phyloP scores from a whole-genome alignment of 1,139 yeast genomes.

The Yamadazyma spencermartinsiae region DNA sequence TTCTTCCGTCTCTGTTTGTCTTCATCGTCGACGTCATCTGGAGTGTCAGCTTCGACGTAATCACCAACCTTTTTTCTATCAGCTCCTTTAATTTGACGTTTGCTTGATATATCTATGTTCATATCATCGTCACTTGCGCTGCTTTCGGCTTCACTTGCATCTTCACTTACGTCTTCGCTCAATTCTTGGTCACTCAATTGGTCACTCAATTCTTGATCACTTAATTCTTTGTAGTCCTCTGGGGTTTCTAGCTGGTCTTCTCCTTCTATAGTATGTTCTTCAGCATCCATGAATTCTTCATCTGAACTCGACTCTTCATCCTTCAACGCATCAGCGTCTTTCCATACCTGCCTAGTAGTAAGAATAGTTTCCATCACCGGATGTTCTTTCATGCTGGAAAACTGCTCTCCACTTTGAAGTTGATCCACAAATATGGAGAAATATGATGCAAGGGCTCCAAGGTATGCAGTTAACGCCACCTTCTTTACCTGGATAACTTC shows the following conservation, averaged over 20 bases:
- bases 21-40: conserved; percentile 75
- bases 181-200: conserved; percentile 16
- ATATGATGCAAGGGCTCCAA: conserved; percentile 73
- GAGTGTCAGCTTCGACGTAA: conserved; percentile 62
- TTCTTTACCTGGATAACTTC: conserved; percentile 51
- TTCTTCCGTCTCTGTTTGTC: conserved; percentile 82
- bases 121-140: conserved; percentile 18
- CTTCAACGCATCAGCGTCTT: conserved; percentile 60
- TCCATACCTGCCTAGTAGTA: conserved; percentile 85
- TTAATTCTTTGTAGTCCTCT: no score
- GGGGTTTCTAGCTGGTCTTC: conserved; percentile 8
- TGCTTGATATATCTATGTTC: conserved; percentile 49
- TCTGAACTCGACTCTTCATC: background rate
- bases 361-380: conserved; percentile 86
- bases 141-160: conserved; percentile 21
- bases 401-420: conserved; percentile 53
- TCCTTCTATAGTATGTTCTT: conserved; percentile 8
- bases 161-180: conserved; percentile 20
- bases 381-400: conserved; percentile 73
- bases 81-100: conserved; percentile 42
- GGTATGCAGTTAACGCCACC: conserved; percentile 72
- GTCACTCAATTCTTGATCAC: conserved; percentile 4
- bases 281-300: conserved; percentile 14
- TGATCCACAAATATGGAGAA: conserved; percentile 68
- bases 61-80: conserved; percentile 38